phyloP scores from a whole-genome alignment of 805 yeast genomes.

The Saturnispora dispora region DNA sequence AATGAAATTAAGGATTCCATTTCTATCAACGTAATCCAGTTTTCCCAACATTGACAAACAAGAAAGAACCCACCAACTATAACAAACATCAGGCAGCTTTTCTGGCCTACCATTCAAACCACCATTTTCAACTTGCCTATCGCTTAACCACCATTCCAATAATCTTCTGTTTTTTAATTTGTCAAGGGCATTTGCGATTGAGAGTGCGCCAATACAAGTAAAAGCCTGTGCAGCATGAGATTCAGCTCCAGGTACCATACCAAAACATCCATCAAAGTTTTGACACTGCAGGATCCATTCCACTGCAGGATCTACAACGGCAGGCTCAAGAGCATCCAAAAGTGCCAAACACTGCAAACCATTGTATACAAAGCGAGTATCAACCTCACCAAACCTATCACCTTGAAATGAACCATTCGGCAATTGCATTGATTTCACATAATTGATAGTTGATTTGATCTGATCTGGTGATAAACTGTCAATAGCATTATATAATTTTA shows the following conservation, averaged over 20 bases:
- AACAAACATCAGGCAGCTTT: constrained; percentile 94
- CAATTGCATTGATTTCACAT: constrained; percentile 38
- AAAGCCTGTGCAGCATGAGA: constrained; percentile 90
- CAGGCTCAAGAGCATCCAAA: constrained; percentile 46
- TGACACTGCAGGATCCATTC: constrained; percentile 58
- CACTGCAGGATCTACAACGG: constrained; percentile 48
- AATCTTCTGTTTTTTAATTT: constrained; percentile 33
- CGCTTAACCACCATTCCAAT: constrained; percentile 81
- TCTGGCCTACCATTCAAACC: constrained; percentile 97
- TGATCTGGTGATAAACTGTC: constrained; percentile 29
- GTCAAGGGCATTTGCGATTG: constrained; percentile 54
- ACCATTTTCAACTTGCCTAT: constrained; percentile 78
- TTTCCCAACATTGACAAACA: constrained; percentile 58
- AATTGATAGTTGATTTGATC: constrained; percentile 29
- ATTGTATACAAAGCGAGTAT: constrained; percentile 81
- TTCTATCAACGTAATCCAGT: constrained; percentile 69
- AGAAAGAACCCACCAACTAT: constrained; percentile 95
- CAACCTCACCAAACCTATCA: constrained; percentile 86
- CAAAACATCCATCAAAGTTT: constrained; percentile 95
- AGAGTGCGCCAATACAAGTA: constrained; percentile 75
- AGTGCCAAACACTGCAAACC: constrained; percentile 69
- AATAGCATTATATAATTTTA: constrained; percentile 56
- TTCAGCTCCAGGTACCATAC: constrained; percentile 89
- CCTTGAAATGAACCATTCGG: constrained; percentile 77
- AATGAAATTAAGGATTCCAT: constrained; percentile 56